Percentiles rank a stretch among this genome's conserved stretches.
Evolutionary conservation across 2,329 filamentous ascomycete species (phyloP).

Genomic region (Aspergillus sojae): DNA sequence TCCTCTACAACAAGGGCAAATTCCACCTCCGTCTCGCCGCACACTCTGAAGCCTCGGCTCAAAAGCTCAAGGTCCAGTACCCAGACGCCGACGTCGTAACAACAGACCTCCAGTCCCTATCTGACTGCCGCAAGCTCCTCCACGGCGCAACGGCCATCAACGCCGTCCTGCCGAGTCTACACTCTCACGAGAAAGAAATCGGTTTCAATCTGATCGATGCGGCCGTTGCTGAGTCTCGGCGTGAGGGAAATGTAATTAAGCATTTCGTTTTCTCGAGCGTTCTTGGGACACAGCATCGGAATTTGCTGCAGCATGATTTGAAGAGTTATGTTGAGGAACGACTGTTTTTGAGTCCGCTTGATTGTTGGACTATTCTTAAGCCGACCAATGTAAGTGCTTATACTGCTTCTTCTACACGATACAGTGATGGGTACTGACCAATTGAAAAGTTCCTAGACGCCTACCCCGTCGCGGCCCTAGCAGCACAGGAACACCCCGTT

Average conservation of each 20-base stretch:
- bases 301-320: background rate
- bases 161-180: background rate
- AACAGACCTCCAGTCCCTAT: constrained; percentile 12
- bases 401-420: too few relatives aligned
- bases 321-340: background rate
- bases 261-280: background rate
- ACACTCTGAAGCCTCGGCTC: constrained; percentile 6
- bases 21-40: constrained; percentile 7
- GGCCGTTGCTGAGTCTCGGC: background rate
- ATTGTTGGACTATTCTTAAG: background rate
- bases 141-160: constrained; percentile 17
- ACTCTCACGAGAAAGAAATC: background rate
- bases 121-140: constrained; percentile 18
- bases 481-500: background rate
- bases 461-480: background rate
- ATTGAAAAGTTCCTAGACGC: background rate
- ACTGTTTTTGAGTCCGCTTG: background rate
- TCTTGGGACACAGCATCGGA: background rate
- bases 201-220: background rate
- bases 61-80: background rate
- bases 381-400: background rate
- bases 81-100: background rate
- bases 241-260: background rate
- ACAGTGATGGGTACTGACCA: too few relatives aligned
- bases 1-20: constrained; percentile 28